Evolutionary conservation across 1,139 yeast species (phyloP), one percentile per base, ranked within the genome.

Genomic region (Yarrowia galli): DNA sequence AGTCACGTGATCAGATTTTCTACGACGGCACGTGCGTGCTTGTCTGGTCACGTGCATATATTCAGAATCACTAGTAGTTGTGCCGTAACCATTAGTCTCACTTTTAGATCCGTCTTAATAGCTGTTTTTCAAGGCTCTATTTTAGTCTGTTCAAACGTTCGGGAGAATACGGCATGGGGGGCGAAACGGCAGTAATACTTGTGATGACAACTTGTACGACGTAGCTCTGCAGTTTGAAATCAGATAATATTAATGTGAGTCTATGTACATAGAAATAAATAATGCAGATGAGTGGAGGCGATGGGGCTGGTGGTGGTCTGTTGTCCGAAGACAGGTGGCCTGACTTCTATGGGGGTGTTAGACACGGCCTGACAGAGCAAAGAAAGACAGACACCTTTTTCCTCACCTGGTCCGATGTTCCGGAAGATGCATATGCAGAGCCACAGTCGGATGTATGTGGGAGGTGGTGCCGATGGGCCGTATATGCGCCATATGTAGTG

Each of bases 211-310:
- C 7, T n/a, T n/a, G n/a, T n/a, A n/a, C n/a, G n/a, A n/a, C n/a
- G n/a, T n/a, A n/a, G n/a, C n/a, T n/a, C n/a, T n/a, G n/a, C n/a
- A n/a, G n/a, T n/a, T n/a, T n/a, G n/a, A n/a, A n/a, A n/a, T n/a
- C n/a, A n/a, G n/a, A n/a, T 15, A 1, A 46, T 54, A 54, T 54
- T 54, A 40, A 25, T 40, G 46, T 38, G 46, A 23, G 61, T 54
- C 61, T 54, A 54, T 54, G 36, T 54, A 54, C 61, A 54, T 54
- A 56, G 64, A 40, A 38, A 56, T 56, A 56, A 56, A 56, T 56
- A 56, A 56, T 56, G 64, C 64, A 54, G 61, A 23, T 38, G 61
- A n/a, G 64, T 13, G 49, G 13, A 4, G 23, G 23, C 23, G 23
- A 15, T 42, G n/a, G n/a, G n/a, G n/a, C n/a, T 15, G 42, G 45